Evolutionary conservation across 2,329 filamentous ascomycete species (phyloP), one percentile per base, ranked within the genome.

Genomic region (Allantophomopsis cytisporea): DNA sequence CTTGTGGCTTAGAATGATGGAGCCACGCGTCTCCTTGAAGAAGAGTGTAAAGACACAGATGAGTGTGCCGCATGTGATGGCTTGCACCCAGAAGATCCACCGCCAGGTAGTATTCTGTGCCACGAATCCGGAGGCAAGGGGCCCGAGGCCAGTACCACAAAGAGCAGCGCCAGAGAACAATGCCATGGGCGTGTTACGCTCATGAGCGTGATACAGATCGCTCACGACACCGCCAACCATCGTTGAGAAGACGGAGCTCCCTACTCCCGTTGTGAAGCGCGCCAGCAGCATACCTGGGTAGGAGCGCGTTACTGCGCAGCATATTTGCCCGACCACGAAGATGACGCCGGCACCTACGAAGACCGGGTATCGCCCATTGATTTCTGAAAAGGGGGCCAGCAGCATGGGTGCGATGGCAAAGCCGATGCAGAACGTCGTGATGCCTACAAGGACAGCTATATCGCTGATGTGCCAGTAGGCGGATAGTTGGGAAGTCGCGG

Each of bases 211-310:
- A 62, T 87, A 94, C 42, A 94, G 73, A 53, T 95, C 88, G 38
- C 82, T 81, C 32, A 95, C 80, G 4, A 95, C 83, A 3, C 88
- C 88, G n/a, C 88, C 88, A 0, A 94, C 81, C 70, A 94, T 88
- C 16, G 85, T 91, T 35, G 81, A 86, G 54, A 93, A 94, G 0
- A 69, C 77, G 37, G 79, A 86, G 5, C 75, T 80, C 6, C 83
- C 83, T n/a, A 77, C 74, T 1, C 88, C 88, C 8, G 77, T 71
- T 36, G 91, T 68, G 54, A 94, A 83, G 1, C 88, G 73, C 0
- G 78, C 73, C 2, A 87, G 60, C 1, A 94, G 57, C 71, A 94
- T 82, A 2, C 82, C 85, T 0, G 72, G 73, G 45, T 83, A 75
- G 2, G 73, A 73, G 0, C 68, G 65, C 5, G 85, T 83, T 0